A percentile compares a stretch with the other conserved stretches of the same genome.
phyloP scores from a whole-genome alignment of 2,329 filamentous ascomycete species.

The Calonectria naviculata region DNA sequence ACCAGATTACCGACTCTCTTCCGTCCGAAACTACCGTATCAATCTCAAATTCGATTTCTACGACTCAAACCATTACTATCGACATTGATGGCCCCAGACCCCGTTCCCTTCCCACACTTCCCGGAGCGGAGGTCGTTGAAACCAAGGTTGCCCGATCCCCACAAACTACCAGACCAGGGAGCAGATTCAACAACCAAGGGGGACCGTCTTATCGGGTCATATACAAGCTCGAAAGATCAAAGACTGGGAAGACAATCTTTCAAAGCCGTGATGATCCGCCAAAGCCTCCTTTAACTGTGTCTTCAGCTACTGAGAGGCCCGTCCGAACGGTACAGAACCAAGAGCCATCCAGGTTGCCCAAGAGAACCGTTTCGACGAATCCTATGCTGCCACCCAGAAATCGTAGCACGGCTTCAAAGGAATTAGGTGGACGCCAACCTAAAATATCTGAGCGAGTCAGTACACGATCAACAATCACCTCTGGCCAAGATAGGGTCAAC shows the following conservation, averaged over 20 bases:
- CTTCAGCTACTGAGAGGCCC: conserved; percentile 39
- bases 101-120: conserved; percentile 64
- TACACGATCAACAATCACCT: neutral
- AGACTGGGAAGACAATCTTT: conserved; percentile 54
- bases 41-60: conserved; percentile 68
- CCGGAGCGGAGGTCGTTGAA: conserved; percentile 69
- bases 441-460: neutral
- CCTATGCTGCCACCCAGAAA: conserved; percentile 17
- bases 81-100: conserved; percentile 66
- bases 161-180: conserved; percentile 25
- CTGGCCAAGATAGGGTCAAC: neutral
- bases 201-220: conserved; percentile 64
- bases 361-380: conserved; percentile 14
- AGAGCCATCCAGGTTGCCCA: conserved; percentile 23
- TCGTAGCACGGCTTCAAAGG: neutral
- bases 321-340: conserved; percentile 12
- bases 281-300: conserved; percentile 40
- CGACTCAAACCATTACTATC: conserved; percentile 72
- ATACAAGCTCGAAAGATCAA: conserved; percentile 68
- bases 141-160: conserved; percentile 50
- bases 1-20: conserved; percentile 65
- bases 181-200: conserved; percentile 33
- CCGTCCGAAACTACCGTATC: conserved; percentile 68
- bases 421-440: neutral
- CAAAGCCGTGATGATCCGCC: conserved; percentile 45